Evolutionary conservation across 2,329 filamentous ascomycete species (phyloP), one percentile per base, ranked within the genome.

Genomic region (Sarocladium strictum): DNA sequence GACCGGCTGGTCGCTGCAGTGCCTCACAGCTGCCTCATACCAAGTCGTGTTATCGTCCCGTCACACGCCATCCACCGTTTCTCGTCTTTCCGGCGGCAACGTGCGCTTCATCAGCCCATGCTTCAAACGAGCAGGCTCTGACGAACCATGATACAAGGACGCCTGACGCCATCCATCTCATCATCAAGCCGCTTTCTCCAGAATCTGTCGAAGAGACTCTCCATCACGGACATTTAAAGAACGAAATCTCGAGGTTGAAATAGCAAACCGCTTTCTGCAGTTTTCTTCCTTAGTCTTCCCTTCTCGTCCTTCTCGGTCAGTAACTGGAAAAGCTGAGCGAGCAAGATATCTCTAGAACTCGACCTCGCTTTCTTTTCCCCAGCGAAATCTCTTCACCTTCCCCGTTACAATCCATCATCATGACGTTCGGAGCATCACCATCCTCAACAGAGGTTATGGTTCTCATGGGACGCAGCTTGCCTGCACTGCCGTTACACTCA

Each of bases 131-230:
- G 43, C 43, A 23, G 43, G 43, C 43, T 49, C 43, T 49, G 43
- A 51, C 47, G 47, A 51, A 51, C 14, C 47, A 51, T 51, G 47
- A 51, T 51, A 51, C 47, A n/a, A 51, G 35, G 47, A 35, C 29
- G 15, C 29, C 26, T 23, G 29, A 51, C 47, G 47, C 27, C 15
- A 12, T 21, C 29, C 14, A 32, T 19, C 23, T 3, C 26, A 23
- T 35, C 47, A 35, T 51, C 47, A 27, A 21, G 38, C 38, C 38
- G 38, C 23, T 43, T 19, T 43, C 38, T n/a, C 17, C 27, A 51
- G 27, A 4, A 32, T 9, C 27, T 49, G 27, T 35, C 47, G 43
- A 23, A 7, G 24, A 47, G 43, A 47, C 43, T 24, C 43, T 47
- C 24, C 43, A 29, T 29, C 43, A 47, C 43, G 11, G 21, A 47